phyloP scores from a whole-genome alignment of 768 basidiomycete genomes.

The Boletus subparvulus region DNA sequence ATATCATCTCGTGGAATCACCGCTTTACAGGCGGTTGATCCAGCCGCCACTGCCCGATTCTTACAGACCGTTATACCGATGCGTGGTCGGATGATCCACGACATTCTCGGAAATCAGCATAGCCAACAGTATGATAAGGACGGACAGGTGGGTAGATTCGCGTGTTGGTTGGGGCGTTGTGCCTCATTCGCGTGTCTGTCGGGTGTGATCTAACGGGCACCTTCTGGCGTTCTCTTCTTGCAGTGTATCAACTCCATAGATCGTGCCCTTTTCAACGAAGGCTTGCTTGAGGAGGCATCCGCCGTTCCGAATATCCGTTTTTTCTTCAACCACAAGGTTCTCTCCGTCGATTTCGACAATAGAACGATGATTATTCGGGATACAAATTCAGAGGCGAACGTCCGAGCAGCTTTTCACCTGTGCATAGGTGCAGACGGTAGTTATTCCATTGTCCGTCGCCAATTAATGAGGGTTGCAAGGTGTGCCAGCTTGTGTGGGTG shows the following conservation, averaged over 20 bases:
- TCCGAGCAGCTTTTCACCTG: slow-evolving; percentile 63
- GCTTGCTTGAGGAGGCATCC: slow-evolving; percentile 76
- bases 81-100: slow-evolving; percentile 95
- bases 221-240: slow-evolving; percentile 22
- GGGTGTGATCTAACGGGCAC: slow-evolving; percentile 23
- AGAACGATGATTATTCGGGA: slow-evolving; percentile 56
- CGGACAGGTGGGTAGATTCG: slow-evolving; percentile 66
- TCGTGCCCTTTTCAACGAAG: slow-evolving; percentile 82
- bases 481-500: slow-evolving; percentile 38
- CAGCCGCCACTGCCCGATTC: slow-evolving; percentile 64
- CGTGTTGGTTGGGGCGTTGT: slow-evolving; percentile 8
- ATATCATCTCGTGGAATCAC: slow-evolving; percentile 92
- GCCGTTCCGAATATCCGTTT: slow-evolving; percentile 59
- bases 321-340: slow-evolving; percentile 81
- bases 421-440: slow-evolving; percentile 94
- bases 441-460: slow-evolving; percentile 85
- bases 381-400: slow-evolving; percentile 40
- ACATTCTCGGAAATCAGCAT: slow-evolving; percentile 62
- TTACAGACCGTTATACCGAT: slow-evolving; percentile 85
- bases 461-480: slow-evolving; percentile 95
- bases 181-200: slow-evolving; percentile 23
- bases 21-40: slow-evolving; percentile 80
- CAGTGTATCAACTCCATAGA: slow-evolving; percentile 96
- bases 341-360: slow-evolving; percentile 71
- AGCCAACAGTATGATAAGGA: slow-evolving; percentile 88